Percentiles rank a stretch among this genome's conserved stretches.
Evolutionary conservation across 2,329 filamentous ascomycete species (phyloP).

Genomic region (Colletotrichum australisinense): DNA sequence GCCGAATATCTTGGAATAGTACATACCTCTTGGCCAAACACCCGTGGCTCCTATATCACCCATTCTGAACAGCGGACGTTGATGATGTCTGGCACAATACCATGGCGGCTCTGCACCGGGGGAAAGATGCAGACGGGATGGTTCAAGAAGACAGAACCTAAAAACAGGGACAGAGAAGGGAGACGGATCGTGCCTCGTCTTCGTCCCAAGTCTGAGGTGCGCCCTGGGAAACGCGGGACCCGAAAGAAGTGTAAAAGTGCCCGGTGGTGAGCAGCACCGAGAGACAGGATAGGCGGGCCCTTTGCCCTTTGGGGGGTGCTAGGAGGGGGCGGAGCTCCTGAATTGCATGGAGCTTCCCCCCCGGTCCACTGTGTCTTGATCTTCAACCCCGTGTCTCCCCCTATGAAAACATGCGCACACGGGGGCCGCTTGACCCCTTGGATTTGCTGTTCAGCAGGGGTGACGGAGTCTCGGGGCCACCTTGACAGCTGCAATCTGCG

Average conservation of each 20-base stretch:
- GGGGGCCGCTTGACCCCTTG: slow-evolving; percentile 12
- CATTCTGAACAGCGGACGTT: slow-evolving; percentile 32
- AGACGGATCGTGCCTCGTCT: slow-evolving; percentile 19
- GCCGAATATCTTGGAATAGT: not conserved
- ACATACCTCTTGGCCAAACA: slow-evolving; percentile 30
- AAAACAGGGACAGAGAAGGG: not conserved
- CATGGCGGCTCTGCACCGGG: slow-evolving; percentile 27
- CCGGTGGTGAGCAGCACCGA: not conserved
- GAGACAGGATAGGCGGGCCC: not conserved
- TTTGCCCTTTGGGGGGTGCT: not conserved
- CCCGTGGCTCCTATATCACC: slow-evolving; percentile 26
- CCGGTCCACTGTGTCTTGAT: slow-evolving; percentile 15
- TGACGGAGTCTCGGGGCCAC: not conserved
- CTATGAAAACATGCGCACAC: slow-evolving; percentile 33
- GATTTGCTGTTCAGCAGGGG: slow-evolving; percentile 20
- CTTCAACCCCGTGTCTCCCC: slow-evolving; percentile 4
- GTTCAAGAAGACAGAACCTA: not conserved
- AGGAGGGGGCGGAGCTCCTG: not conserved
- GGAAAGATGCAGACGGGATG: slow-evolving; percentile 7
- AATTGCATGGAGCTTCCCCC: not conserved
- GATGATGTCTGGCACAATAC: slow-evolving; percentile 25
- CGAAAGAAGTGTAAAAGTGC: not conserved
- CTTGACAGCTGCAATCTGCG: slow-evolving; percentile 25
- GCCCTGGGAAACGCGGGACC: slow-evolving; percentile 5
- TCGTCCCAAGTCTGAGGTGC: slow-evolving; percentile 25